A percentile compares a stretch with the other conserved stretches of the same genome.
phyloP scores from a whole-genome alignment of 768 basidiomycete genomes.

The Xanthoconium stramineum region DNA sequence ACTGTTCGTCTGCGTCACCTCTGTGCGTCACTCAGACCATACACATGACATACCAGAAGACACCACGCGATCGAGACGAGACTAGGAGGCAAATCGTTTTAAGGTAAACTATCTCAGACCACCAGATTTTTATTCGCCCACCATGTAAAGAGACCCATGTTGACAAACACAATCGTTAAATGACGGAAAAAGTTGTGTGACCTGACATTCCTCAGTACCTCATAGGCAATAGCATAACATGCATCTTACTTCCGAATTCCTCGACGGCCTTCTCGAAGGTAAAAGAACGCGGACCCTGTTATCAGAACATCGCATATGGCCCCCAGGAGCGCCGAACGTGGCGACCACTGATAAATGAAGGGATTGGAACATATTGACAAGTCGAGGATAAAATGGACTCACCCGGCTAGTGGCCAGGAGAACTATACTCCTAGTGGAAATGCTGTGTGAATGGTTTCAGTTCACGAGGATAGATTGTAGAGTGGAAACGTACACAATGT shows the following conservation, averaged over 20 bases:
- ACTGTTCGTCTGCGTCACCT: neutral
- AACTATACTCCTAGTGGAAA: neutral
- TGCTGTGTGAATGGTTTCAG: neutral
- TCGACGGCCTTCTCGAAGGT: constrained; percentile 15
- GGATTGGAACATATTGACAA: neutral
- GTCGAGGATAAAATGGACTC: neutral
- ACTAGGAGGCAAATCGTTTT: neutral
- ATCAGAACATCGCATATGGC: constrained; percentile 15
- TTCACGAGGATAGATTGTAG: too few relatives aligned
- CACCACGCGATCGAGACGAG: constrained; percentile 9
- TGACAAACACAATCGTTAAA: constrained; percentile 12
- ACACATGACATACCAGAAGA: neutral
- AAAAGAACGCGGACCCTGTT: constrained; percentile 21
- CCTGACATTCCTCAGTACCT: neutral
- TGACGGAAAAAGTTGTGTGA: constrained; percentile 10
- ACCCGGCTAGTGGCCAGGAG: neutral
- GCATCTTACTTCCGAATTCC: constrained; percentile 5
- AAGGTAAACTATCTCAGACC: neutral
- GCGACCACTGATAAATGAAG: constrained; percentile 8
- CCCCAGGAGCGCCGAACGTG: constrained; percentile 27
- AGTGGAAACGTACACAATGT: neutral
- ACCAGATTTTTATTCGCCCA: neutral
- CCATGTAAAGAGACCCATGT: constrained; percentile 17
- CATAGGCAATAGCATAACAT: neutral
- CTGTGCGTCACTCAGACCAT: neutral